Conservation (phyloP, 257 asterid species). For the Solanum sejunctum region DNA sequence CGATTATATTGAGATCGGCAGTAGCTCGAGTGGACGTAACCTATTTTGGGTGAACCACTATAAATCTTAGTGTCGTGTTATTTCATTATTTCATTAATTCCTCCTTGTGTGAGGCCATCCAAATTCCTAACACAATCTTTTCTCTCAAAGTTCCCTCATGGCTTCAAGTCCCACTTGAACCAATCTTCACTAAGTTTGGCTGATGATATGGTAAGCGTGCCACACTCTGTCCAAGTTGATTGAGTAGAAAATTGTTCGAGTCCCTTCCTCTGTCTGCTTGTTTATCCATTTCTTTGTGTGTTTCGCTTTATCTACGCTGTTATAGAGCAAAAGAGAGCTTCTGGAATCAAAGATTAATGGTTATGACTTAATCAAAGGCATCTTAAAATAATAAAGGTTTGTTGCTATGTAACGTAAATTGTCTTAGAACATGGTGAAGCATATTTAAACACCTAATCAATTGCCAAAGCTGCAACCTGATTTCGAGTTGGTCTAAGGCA, state of each 20-base stretch:
- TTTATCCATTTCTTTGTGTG: neutral
- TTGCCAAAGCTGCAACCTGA: neutral
- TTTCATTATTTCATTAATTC: too few species aligned
- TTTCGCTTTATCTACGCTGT: neutral
- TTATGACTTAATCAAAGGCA: neutral
- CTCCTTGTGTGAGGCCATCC: too few species aligned
- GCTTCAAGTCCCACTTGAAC: conserved; percentile 61
- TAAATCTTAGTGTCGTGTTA: too few species aligned
- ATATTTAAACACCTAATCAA: neutral
- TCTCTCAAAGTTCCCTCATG: conserved; percentile 65
- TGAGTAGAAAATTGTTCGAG: neutral
- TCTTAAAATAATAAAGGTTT: neutral
- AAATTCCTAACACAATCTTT: too few species aligned
- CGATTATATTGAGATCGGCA: too few species aligned
- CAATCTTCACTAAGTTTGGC: conserved; percentile 84
- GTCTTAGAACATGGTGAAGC: neutral
- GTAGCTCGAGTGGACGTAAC: too few species aligned
- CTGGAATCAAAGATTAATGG: neutral
- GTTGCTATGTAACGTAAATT: neutral
- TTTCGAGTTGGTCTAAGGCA: neutral
- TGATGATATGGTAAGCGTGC: conserved; percentile 74
- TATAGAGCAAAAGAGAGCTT: neutral
- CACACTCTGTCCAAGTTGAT: neutral
- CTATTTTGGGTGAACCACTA: too few species aligned
- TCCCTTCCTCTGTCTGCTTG: neutral